These are phyloP conservation scores for Begonia peltatifolia DNA, from an alignment of 306 rosid species.

Conservation along the genomic window DNA sequence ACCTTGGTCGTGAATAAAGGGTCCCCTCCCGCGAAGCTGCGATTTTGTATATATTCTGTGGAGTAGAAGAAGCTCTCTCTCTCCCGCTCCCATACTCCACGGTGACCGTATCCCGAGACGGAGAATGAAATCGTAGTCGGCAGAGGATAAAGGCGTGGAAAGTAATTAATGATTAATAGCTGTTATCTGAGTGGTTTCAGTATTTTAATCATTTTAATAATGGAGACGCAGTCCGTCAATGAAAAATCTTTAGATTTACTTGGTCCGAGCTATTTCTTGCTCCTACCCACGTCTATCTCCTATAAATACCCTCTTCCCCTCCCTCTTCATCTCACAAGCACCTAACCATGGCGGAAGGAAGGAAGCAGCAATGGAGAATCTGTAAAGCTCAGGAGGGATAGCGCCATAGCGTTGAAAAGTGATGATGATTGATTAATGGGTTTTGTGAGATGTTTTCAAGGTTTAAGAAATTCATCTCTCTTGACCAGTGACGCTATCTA, in stretches of 20 bases:
- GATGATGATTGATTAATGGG: neutral
- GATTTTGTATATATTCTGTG: neutral
- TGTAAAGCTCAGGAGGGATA: conserved; percentile 19
- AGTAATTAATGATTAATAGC: neutral
- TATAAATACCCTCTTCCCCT: conserved; percentile 5
- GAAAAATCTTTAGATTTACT: too few relatives aligned
- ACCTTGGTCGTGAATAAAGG: too few relatives aligned
- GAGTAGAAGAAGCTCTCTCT: neutral
- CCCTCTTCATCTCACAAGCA: neutral
- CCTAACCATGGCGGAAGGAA: neutral
- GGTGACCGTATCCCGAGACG: conserved; percentile 3
- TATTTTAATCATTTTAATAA: too few relatives aligned
- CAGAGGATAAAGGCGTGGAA: conserved; percentile 1
- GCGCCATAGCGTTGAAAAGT: conserved; percentile 3
- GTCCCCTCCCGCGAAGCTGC: too few relatives aligned
- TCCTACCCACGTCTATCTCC: neutral
- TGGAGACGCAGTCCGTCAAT: too few relatives aligned
- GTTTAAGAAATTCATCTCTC: neutral
- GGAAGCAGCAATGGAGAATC: conserved; percentile 3
- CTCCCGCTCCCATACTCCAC: neutral
- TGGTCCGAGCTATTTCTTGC: neutral
- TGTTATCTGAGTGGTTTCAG: neutral
- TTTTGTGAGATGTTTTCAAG: too few relatives aligned
- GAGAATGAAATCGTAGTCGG: conserved; percentile 11
- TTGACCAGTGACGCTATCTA: conserved; percentile 12